Base-by-base conservation (phyloP, 495 filamentous ascomycete species). In the Niebla homalea region DNA sequence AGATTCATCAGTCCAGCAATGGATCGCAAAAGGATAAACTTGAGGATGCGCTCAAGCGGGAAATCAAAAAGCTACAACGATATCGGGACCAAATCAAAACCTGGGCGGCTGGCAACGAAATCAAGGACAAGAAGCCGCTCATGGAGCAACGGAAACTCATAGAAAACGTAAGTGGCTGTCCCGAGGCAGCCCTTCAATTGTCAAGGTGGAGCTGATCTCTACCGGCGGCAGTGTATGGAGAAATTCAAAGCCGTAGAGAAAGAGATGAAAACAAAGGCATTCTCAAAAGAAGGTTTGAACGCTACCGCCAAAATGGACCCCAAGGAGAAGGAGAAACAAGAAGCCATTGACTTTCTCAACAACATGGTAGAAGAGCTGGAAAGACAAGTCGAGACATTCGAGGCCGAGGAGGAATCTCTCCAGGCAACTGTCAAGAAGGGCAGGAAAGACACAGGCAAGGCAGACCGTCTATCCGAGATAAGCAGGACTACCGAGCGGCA, bases 201-300 rank as follows among this genome's bases (percentile, higher is more conserved):
- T 21, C 15, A 21, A n/a, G 20, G 26, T 11, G 1, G 25, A 36
- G 45, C 45, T 48, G 26, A 48, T 35, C 15, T 48, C n/a, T 20
- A 1, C 16, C 19, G 23, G 7, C 52, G 64, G 59, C 68, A 96
- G 93, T 87, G 94, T 81, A 98, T 98, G 92, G 92, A 98, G 69
- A 86, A 85, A 59, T 98, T 98, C 78, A 98, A 98, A 73, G 89
- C 88, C 21, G 92, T 98, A n/a, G 92, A 98, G 69, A 98, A 98
- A 72, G 92, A 95, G 65, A 97, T 98, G 90, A 98, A 98, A 71
- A 98, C 92, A 43, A 98, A 98, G 68, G 90, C 92, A 50, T 98
- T 94, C 66, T 97, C 93, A 36, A 97, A 98, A 74, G 93, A 96
- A 67, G 92, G 92, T 35, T 68, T 98, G 41, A 87, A 83, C 39